Base-by-base conservation (phyloP, 345 rosid species). In the Aquilaria malaccensis region DNA sequence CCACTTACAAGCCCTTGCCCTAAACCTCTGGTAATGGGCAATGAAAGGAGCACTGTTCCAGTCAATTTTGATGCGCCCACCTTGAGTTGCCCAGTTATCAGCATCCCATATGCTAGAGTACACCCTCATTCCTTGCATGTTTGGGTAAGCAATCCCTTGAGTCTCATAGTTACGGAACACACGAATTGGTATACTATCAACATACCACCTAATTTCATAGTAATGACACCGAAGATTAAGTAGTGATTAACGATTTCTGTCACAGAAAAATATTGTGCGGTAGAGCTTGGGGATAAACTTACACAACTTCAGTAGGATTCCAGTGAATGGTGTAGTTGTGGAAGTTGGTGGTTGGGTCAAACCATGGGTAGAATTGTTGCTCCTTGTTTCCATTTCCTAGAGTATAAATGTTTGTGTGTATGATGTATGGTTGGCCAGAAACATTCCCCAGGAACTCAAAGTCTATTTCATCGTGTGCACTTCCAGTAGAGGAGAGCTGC, bases 281-380 rank as follows among this genome's bases (percentile, higher is more conserved):
- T 6, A 46, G 13, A 70, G 55, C 5, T 15, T 53, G 47, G 15
- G 13, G 7, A 45, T 48, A 32, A 49, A 75, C 86, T 87, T 79
- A 82, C 87, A 82, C 86, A 61, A 79, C 67, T 75, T 45, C 72
- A 2, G 84, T 65, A 56, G 87, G 94, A 32, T 84, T 86, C 93
- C 93, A 79, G 10, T 80, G 87, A 45, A 91, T 83, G 51, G 96
- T 91, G 71, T 88, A 84, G 77, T 88, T 87, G 75, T 91, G 91
- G 74, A 67, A 91, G 75, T 82, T 83, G 50, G 70, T 78, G 50
- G 85, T 77, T 2, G 85, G 89, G 60, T 83, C 80, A 45, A 86
- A 86, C 85, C 89, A 80, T 11, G 71, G 81, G 52, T 62, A 50
- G 67, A 83, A 83, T 49, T 86, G 87, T 71, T 81, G 85, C 68